Percentiles rank a stretch among this genome's conserved stretches.
These are phyloP conservation scores for Eurotiales sp. DNA, from an alignment of 2,329 filamentous ascomycete genomes.

Conservation along the genomic window DNA sequence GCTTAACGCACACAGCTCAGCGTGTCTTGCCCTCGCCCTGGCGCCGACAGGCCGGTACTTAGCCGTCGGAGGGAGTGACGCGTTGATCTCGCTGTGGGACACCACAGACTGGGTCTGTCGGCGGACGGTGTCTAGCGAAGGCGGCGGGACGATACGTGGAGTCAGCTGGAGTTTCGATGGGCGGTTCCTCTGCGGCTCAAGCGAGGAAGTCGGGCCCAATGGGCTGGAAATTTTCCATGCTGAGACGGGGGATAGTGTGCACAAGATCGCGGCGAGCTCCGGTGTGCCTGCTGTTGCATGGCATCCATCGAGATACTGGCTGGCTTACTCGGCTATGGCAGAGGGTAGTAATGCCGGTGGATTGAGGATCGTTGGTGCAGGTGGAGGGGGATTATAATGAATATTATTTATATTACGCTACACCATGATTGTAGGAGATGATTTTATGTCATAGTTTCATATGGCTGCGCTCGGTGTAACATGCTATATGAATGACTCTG, in stretches of 20 bases:
- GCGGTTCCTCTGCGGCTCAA: slow-evolving; percentile 46
- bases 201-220: slow-evolving; percentile 43
- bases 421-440: too few relatives aligned
- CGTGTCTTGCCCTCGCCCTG: slow-evolving; percentile 44
- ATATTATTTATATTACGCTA: too few relatives aligned
- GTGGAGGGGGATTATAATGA: slow-evolving; percentile 35
- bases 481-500: not conserved
- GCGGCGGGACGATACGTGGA: slow-evolving; percentile 44
- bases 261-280: slow-evolving; percentile 40
- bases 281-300: slow-evolving; percentile 47
- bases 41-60: slow-evolving; percentile 48
- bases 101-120: slow-evolving; percentile 50
- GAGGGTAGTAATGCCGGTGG: slow-evolving; percentile 41
- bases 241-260: slow-evolving; percentile 47
- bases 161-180: slow-evolving; percentile 51
- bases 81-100: slow-evolving; percentile 50
- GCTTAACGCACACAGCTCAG: slow-evolving; percentile 47
- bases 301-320: slow-evolving; percentile 49
- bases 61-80: slow-evolving; percentile 47
- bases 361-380: slow-evolving; percentile 47
- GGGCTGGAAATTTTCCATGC: slow-evolving; percentile 50
- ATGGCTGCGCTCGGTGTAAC: not conserved
- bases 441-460: slow-evolving; percentile 1
- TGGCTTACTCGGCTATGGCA: slow-evolving; percentile 46
- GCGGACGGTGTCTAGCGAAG: slow-evolving; percentile 43